Percentiles rank a stretch among this genome's conserved stretches.
phyloP scores from a whole-genome alignment of 2,329 filamentous ascomycete species.

The Penicillium sp. region DNA sequence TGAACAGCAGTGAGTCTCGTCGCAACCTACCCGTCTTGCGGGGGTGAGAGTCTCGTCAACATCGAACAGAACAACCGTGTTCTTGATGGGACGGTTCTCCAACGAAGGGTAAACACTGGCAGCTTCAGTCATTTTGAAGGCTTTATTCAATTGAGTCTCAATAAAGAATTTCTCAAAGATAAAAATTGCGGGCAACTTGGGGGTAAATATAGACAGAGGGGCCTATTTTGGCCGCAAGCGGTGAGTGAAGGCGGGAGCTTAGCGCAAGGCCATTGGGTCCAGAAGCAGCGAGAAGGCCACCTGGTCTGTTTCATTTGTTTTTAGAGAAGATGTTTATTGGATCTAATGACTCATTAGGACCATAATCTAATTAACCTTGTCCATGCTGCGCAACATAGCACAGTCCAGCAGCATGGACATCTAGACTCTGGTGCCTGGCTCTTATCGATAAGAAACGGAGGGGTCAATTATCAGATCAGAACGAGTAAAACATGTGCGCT shows the following conservation, averaged over 20 bases:
- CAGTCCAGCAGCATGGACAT: not conserved
- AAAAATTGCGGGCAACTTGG: conserved; percentile 8
- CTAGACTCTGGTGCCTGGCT: not conserved
- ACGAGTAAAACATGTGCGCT: not conserved
- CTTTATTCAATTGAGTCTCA: not conserved
- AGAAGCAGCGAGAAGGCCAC: conserved; percentile 15
- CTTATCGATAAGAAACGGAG: conserved; percentile 33
- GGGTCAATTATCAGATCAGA: not conserved
- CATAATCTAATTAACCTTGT: not conserved
- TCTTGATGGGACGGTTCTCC: conserved; percentile 79
- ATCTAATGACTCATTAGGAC: not conserved
- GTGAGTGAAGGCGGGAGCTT: conserved; percentile 25
- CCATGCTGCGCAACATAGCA: too few species aligned
- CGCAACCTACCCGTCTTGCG: conserved; percentile 67
- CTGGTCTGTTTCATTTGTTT: not conserved
- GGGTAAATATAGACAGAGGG: conserved; percentile 20
- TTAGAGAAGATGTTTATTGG: not conserved
- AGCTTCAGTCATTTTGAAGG: conserved; percentile 29
- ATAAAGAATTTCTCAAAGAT: conserved; percentile 10
- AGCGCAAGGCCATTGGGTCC: conserved; percentile 11
- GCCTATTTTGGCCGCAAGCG: conserved; percentile 32
- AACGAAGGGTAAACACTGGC: conserved; percentile 65
- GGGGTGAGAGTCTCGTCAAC: conserved; percentile 90
- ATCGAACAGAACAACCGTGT: conserved; percentile 94
- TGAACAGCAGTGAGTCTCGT: not conserved